Evolutionary conservation across 768 basidiomycete genomes (phyloP), one percentile per base, ranked within the genome.

Genomic region (Multifurca ochricompacta): DNA sequence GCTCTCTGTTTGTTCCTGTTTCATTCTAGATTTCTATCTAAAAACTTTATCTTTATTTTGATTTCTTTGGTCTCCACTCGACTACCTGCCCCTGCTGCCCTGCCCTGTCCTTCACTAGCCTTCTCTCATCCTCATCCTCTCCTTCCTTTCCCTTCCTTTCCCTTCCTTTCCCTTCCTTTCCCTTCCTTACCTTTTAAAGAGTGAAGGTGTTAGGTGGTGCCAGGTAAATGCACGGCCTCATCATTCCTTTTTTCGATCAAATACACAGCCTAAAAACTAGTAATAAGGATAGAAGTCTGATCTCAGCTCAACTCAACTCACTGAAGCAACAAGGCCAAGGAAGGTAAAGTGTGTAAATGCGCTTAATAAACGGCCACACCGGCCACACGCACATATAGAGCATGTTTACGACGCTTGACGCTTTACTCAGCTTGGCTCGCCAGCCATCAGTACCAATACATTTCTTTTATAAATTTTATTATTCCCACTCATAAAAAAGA

Each of bases 1-100:
- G 30, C 37, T 16, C 34, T n/a, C 37, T 39, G 18, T 32, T 4
- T 8, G 8, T 34, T 14, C 13, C n/a, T n/a, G n/a, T 14, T 21
- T 21, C 5, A n/a, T 50, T 50, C 42, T 37, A 39, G 35, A 39
- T 48, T n/a, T 27, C 28, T 39, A 41, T 45, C 39, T 46, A n/a
- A 56, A 49, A 56, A 56, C 43, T 10, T 40, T 56, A 40, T 51
- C 34, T 44, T 36, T 44, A 14, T 52, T 14, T 14, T 45, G 11
- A 43, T 21, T 23, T 4, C 18, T 42, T 34, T 52, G 21, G 35
- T 23, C 32, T 35, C 14, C 28, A 44, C 42, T n/a, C 6, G 14
- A 35, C 27, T 10, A 32, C 11, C 14, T 23, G 13, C 41, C 23
- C 44, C 16, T 34, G n/a, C n/a, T n/a, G n/a, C 18, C 51, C 42